phyloP scores from a whole-genome alignment of 148 eudicot genomes.

The Fagopyrum esculentum region DNA sequence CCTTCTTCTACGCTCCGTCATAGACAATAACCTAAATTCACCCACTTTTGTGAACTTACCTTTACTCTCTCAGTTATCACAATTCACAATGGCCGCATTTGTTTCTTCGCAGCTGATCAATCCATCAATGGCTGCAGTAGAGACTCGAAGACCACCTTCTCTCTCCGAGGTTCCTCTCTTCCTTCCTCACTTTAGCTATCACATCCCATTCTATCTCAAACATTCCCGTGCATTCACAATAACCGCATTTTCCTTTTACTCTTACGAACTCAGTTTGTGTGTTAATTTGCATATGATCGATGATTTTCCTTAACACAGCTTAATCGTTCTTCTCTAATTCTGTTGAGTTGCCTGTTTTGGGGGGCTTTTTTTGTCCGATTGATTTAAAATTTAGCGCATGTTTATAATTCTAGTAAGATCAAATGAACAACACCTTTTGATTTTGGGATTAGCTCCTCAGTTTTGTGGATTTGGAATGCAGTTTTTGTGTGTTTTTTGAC shows the following conservation, averaged over 20 bases:
- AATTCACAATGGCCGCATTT: too few species aligned
- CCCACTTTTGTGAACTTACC: too few species aligned
- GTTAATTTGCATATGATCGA: not conserved
- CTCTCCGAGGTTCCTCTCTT: conserved; percentile 24
- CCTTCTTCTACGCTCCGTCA: too few species aligned
- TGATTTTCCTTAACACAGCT: not conserved
- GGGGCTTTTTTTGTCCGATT: too few species aligned
- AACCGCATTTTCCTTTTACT: too few species aligned
- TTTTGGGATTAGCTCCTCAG: not conserved
- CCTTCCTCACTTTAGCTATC: not conserved
- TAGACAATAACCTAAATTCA: too few species aligned
- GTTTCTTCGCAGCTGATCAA: not conserved
- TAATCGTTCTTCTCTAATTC: too few species aligned
- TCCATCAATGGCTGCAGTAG: conserved; percentile 28
- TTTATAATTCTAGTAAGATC: not conserved
- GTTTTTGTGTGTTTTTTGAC: not conserved
- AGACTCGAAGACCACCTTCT: conserved; percentile 5
- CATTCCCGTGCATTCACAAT: not conserved
- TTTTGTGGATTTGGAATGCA: not conserved
- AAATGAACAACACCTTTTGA: not conserved
- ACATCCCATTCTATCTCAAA: not conserved
- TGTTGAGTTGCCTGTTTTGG: too few species aligned
- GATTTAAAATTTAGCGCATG: not conserved
- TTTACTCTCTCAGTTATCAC: too few species aligned
- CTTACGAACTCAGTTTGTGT: too few species aligned